A percentile compares a stretch with the other conserved stretches of the same genome.
These are phyloP conservation scores for Leccinum subgranulosum DNA, from an alignment of 768 basidiomycete genomes.

Conservation along the genomic window DNA sequence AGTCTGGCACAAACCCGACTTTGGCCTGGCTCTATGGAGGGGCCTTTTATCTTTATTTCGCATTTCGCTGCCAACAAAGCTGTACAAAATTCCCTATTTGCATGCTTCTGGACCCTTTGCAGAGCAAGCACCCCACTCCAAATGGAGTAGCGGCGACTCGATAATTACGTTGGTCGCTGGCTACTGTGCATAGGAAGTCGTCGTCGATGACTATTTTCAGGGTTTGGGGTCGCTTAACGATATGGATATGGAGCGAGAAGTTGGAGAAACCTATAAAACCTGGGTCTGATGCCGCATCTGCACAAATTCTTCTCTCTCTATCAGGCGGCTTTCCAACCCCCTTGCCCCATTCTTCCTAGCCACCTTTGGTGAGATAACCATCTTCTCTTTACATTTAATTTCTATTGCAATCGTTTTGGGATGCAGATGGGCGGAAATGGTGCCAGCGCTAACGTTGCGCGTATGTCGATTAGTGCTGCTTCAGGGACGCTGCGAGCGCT, in stretches of 20 bases:
- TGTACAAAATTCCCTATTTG: conserved; percentile 46
- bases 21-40: conserved; percentile 43
- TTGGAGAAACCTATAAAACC: conserved; percentile 54
- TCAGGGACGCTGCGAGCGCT: neutral
- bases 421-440: neutral
- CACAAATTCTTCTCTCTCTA: neutral
- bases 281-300: conserved; percentile 30
- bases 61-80: conserved; percentile 37
- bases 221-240: conserved; percentile 51
- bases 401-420: neutral
- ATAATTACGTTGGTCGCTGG: conserved; percentile 65
- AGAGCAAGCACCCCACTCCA: conserved; percentile 63
- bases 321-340: neutral
- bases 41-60: conserved; percentile 49
- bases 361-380: neutral
- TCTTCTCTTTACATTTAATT: neutral
- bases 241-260: conserved; percentile 59
- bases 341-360: neutral
- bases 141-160: conserved; percentile 66
- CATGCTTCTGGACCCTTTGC: conserved; percentile 44
- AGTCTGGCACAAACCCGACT: conserved; percentile 27
- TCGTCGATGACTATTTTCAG: conserved; percentile 53
- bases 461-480: neutral
- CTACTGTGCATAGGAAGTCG: conserved; percentile 58
- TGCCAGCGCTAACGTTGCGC: neutral